A percentile compares a stretch with the other conserved stretches of the same genome.
These are phyloP conservation scores for Wakefieldia striispora DNA, from an alignment of 768 basidiomycete genomes.

Conservation along the genomic window DNA sequence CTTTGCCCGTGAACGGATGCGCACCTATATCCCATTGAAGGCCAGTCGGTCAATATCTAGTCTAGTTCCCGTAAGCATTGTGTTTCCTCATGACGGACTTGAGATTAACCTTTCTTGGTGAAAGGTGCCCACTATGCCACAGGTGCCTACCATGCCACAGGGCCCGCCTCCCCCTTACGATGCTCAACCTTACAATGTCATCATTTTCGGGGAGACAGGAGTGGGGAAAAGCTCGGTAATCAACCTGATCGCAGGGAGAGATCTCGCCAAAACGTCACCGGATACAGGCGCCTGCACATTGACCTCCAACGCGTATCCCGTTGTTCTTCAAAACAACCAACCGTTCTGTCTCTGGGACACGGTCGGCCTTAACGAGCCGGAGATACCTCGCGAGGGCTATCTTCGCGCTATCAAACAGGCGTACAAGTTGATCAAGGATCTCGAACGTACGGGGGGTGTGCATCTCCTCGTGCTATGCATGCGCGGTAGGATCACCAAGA, in stretches of 20 bases:
- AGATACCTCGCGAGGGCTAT: conserved; percentile 15
- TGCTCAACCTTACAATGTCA: conserved; percentile 18
- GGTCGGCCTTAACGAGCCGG: conserved; percentile 31
- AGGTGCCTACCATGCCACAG: conserved; percentile 1
- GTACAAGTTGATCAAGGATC: conserved; percentile 31
- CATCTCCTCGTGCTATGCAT: conserved; percentile 40
- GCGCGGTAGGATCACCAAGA: conserved; percentile 37
- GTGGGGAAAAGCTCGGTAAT: conserved; percentile 41
- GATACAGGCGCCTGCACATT: conserved; percentile 37
- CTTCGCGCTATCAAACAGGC: conserved; percentile 29
- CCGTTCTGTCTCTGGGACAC: conserved; percentile 33
- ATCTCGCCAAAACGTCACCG: conserved; percentile 31
- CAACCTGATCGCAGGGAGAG: conserved; percentile 36
- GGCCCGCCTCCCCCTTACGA: conserved; percentile 17
- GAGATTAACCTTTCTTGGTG: conserved; percentile 1
- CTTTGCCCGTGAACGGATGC: conserved; percentile 7
- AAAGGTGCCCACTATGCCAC: conserved; percentile 5
- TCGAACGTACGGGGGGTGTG: conserved; percentile 34
- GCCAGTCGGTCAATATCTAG: neutral
- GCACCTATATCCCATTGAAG: neutral
- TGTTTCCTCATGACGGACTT: neutral
- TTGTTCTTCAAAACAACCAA: conserved; percentile 11
- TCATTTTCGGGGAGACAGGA: conserved; percentile 30
- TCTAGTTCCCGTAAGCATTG: conserved; percentile 9
- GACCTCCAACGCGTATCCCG: conserved; percentile 20